Evolutionary conservation across 2,329 filamentous ascomycete species (phyloP).

Genomic region (Colletotrichum tanaceti): DNA sequence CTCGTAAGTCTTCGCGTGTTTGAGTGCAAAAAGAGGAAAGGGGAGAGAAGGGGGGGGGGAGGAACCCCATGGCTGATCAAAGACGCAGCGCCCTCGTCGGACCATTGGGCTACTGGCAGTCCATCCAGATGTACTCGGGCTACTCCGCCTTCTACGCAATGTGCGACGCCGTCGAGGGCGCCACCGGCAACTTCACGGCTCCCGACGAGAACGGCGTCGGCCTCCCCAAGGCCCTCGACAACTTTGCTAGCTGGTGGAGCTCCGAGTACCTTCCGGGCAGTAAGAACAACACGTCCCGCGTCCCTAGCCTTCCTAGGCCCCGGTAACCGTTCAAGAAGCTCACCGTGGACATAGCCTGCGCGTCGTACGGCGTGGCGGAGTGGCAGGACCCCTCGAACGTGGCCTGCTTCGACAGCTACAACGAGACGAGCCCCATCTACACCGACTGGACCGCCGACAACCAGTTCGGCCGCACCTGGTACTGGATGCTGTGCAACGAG

Average conservation of each 20-base stretch:
- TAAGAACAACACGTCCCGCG: conserved; percentile 48
- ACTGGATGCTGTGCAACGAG: conserved; percentile 73
- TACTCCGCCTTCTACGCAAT: conserved; percentile 52
- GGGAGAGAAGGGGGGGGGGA: rapidly evolving
- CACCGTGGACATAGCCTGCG: conserved; percentile 53
- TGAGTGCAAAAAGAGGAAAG: conserved; percentile 19
- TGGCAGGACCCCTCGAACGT: conserved; percentile 55
- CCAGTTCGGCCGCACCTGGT: conserved; percentile 63
- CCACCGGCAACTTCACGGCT: conserved; percentile 41
- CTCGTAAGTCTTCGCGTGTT: conserved; percentile 22
- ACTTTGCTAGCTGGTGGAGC: conserved; percentile 66
- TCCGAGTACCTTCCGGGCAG: conserved; percentile 58
- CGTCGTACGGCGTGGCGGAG: conserved; percentile 58
- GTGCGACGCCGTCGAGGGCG: conserved; percentile 49
- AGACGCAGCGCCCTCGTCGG: conserved; percentile 43
- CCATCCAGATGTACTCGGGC: conserved; percentile 48
- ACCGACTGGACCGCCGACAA: conserved; percentile 62
- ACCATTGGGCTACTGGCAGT: conserved; percentile 51
- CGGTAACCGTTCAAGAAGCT: conserved; percentile 9
- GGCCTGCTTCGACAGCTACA: conserved; percentile 66
- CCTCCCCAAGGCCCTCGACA: conserved; percentile 62
- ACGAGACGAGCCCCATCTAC: conserved; percentile 60
- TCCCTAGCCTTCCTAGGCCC: no score
- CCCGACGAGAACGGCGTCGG: conserved; percentile 61
- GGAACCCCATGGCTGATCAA: not conserved